Conservation (phyloP, 1,139 yeast genomes). For the Debaryomyces sp. region DNA sequence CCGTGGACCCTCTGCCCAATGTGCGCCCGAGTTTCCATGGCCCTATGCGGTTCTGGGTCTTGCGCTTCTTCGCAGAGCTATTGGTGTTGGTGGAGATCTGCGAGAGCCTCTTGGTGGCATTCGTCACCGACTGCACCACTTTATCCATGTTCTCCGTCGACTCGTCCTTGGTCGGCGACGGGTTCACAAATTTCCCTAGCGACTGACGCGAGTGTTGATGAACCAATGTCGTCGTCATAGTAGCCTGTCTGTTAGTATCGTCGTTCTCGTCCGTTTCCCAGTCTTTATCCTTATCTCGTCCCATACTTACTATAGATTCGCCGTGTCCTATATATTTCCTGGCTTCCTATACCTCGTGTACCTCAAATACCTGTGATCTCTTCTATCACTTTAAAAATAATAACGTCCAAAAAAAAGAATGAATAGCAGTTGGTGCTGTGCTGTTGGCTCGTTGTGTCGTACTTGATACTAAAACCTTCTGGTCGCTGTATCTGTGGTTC, state of each 20-base stretch:
- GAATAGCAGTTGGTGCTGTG: constrained; percentile 12
- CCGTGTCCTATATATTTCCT: not conserved
- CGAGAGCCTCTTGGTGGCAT: constrained; percentile 64
- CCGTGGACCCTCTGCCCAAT: constrained; percentile 92
- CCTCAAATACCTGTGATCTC: not conserved
- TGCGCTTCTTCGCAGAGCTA: constrained; percentile 50
- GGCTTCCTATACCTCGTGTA: not conserved
- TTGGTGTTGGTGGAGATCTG: constrained; percentile 62
- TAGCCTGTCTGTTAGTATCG: constrained; percentile 1
- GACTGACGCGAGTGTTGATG: constrained; percentile 24
- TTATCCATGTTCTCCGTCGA: constrained; percentile 44
- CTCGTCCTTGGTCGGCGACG: constrained; percentile 20
- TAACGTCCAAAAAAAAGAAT: constrained; percentile 8
- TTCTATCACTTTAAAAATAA: not conserved
- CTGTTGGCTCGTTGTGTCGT: constrained; percentile 1
- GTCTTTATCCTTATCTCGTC: not conserved
- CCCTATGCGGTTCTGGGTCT: constrained; percentile 78
- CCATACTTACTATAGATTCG: not conserved
- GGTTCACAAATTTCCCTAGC: constrained; percentile 17
- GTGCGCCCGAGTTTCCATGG: constrained; percentile 98
- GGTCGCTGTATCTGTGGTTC: not conserved
- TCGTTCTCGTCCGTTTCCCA: no score
- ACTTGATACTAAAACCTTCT: not conserved
- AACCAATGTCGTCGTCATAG: constrained; percentile 28
- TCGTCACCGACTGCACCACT: constrained; percentile 57